phyloP scores from a whole-genome alignment of 495 filamentous ascomycete genomes.

The Trichoderma asperelloides region DNA sequence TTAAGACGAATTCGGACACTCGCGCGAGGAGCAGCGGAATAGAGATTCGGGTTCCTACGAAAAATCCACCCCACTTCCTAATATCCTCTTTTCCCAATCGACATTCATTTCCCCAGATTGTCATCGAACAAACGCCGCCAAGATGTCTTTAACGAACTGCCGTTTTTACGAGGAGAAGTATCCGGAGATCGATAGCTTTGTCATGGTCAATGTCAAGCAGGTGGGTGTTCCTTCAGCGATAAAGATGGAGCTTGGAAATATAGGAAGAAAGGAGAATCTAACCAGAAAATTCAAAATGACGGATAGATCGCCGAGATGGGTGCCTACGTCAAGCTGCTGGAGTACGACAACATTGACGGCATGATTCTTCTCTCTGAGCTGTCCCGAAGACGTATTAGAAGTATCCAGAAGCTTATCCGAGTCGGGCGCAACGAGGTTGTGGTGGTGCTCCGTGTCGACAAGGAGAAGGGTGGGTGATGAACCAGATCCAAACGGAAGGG shows the following conservation, averaged over 20 bases:
- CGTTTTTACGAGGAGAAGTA: constrained; percentile 99
- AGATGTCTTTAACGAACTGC: constrained; percentile 96
- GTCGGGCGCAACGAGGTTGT: constrained; percentile 97
- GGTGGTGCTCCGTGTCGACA: constrained; percentile 94
- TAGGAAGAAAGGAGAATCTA: constrained; percentile 12
- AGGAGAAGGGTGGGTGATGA: constrained; percentile 71
- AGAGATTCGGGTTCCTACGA: neutral
- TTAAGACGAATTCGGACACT: neutral
- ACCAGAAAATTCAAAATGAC: constrained; percentile 8
- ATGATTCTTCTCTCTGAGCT: constrained; percentile 98
- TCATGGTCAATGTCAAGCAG: constrained; percentile 98
- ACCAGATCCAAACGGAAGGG: neutral
- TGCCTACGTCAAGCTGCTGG: constrained; percentile 96
- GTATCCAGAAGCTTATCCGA: constrained; percentile 97
- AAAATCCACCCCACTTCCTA: constrained; percentile 4
- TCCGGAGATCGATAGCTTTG: constrained; percentile 97
- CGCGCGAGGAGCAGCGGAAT: neutral
- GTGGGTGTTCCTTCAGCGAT: constrained; percentile 35
- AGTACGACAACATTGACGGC: constrained; percentile 99
- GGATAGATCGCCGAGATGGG: constrained; percentile 96
- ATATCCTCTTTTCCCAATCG: neutral
- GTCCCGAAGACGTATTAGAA: constrained; percentile 90
- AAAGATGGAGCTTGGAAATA: neutral
- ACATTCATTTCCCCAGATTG: neutral
- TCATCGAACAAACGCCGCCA: constrained; percentile 18